Evolutionary conservation across 2,329 filamentous ascomycete species (phyloP).

Genomic region (Alternaria sp.): DNA sequence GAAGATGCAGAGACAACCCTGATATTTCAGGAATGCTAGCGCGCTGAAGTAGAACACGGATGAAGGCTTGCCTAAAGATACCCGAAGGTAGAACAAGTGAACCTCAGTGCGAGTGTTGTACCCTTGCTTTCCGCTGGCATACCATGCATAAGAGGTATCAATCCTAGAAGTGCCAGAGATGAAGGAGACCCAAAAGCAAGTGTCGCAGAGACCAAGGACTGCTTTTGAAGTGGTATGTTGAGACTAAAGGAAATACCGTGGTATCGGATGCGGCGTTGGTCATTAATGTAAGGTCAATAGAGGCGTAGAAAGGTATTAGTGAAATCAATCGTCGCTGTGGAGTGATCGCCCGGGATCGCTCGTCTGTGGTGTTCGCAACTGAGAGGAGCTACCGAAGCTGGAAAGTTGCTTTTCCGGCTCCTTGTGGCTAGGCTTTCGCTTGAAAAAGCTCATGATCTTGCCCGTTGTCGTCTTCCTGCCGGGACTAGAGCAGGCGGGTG

Average conservation of each 20-base stretch:
- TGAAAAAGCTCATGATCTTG: constrained; percentile 50
- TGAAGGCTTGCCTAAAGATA: constrained; percentile 17
- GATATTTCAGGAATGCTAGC: constrained; percentile 9
- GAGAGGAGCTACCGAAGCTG: constrained; percentile 47
- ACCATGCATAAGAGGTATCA: constrained; percentile 30
- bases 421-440: constrained; percentile 40
- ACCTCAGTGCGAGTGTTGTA: constrained; percentile 20
- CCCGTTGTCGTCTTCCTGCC: constrained; percentile 40
- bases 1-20: constrained; percentile 11
- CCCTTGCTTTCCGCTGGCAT: constrained; percentile 32
- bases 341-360: constrained; percentile 47
- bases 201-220: constrained; percentile 19
- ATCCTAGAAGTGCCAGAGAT: constrained; percentile 23
- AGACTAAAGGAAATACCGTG: constrained; percentile 29
- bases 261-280: constrained; percentile 27
- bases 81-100: constrained; percentile 28
- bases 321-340: constrained; percentile 46
- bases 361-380: constrained; percentile 44
- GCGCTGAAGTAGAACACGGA: constrained; percentile 11
- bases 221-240: constrained; percentile 31
- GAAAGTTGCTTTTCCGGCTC: constrained; percentile 47
- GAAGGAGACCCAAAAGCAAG: constrained; percentile 22
- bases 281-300: constrained; percentile 21
- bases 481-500: constrained; percentile 35
- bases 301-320: constrained; percentile 10